Conservation (phyloP, 192 early-diverging fungal species). For the Rhizophagus clarus region DNA sequence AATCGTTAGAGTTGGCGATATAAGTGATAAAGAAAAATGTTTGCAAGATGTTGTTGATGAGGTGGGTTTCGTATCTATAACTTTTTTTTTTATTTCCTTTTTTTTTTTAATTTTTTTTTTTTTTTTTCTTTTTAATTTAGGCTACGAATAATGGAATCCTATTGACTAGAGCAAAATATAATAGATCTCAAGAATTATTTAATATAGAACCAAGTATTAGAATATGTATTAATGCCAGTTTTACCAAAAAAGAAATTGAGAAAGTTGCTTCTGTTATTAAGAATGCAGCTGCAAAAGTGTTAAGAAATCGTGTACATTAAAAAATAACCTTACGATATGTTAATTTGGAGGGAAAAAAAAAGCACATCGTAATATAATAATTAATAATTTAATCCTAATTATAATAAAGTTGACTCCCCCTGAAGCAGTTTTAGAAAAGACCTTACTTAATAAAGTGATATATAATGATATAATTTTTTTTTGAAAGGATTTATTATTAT, state of each 20-base stretch:
- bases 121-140: constrained; percentile 20
- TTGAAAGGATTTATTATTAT: no score
- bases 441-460: no score
- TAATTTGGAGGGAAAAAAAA: no score
- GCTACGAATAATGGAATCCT: constrained; percentile 81
- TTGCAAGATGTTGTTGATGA: constrained; percentile 85
- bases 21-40: constrained; percentile 71
- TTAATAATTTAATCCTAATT: no score
- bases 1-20: constrained; percentile 18
- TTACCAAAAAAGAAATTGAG: constrained; percentile 43
- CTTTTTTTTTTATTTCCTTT: background rate
- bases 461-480: no score
- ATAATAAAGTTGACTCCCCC: no score
- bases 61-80: constrained; percentile 30
- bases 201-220: constrained; percentile 82
- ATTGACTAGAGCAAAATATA: constrained; percentile 86
- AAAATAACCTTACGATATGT: constrained; percentile 9
- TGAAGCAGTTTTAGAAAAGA: no score
- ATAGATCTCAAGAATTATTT: constrained; percentile 75
- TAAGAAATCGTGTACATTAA: constrained; percentile 38
- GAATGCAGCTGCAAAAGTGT: no score
- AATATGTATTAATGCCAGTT: constrained; percentile 73
- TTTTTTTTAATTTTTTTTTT: constrained; percentile 25
- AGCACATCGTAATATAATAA: no score
- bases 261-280: constrained; percentile 59